Percentiles rank a stretch among this genome's conserved stretches.
Conservation (phyloP, 768 basidiomycete species). For the Podaxis pistillaris region DNA sequence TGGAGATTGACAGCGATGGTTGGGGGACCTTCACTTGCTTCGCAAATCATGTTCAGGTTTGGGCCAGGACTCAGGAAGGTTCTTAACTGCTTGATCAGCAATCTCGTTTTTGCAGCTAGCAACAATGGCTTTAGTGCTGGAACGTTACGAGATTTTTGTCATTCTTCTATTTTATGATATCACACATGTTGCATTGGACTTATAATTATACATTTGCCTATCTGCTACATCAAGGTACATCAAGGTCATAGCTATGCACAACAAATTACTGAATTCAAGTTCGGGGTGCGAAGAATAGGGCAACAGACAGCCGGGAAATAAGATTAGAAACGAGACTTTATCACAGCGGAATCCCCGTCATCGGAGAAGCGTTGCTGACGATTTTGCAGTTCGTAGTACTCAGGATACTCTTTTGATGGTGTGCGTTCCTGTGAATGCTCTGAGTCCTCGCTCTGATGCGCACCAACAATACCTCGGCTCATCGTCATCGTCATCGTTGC, state of each 20-base stretch:
- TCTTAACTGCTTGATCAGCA: not conserved
- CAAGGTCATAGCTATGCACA: not conserved
- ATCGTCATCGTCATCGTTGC: slow-evolving; percentile 39
- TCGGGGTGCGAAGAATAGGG: not conserved
- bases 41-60: slow-evolving; percentile 56
- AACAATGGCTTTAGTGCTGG: not conserved
- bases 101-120: not conserved
- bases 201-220: slow-evolving; percentile 7
- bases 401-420: slow-evolving; percentile 18
- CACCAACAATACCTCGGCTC: slow-evolving; percentile 24
- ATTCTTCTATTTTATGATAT: too few species aligned
- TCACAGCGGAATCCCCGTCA: slow-evolving; percentile 8
- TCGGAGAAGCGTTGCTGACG: slow-evolving; percentile 10
- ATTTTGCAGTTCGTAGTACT: slow-evolving; percentile 16
- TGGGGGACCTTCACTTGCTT: slow-evolving; percentile 68
- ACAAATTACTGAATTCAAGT: not conserved
- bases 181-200: not conserved
- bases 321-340: slow-evolving; percentile 5
- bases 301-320: not conserved
- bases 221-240: not conserved
- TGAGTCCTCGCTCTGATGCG: slow-evolving; percentile 13
- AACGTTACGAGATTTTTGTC: too few species aligned
- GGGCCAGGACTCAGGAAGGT: slow-evolving; percentile 35
- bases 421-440: slow-evolving; percentile 2
- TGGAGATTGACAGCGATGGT: slow-evolving; percentile 51